Conservation (phyloP, 2,329 filamentous ascomycete species). For the Sordariomycetes sp. region DNA sequence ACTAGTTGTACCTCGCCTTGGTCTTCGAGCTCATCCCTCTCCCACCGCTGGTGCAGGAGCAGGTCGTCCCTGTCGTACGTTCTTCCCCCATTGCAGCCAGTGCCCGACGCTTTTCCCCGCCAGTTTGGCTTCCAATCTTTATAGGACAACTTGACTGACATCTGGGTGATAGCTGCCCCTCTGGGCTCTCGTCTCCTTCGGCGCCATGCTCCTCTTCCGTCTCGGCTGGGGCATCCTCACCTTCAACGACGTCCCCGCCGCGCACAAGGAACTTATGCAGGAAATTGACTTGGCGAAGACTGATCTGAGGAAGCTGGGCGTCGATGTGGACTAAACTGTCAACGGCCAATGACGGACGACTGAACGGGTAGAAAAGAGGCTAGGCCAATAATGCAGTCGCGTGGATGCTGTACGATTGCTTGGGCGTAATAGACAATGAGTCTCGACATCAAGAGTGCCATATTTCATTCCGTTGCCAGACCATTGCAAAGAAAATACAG, state of each 20-base stretch:
- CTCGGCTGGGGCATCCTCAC: conserved; percentile 89
- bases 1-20: conserved; percentile 78
- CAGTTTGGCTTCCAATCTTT: neutral
- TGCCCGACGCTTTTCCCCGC: neutral
- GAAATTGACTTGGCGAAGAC: conserved; percentile 72
- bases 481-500: too few relatives aligned
- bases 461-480: too few relatives aligned
- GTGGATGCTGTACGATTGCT: too few relatives aligned
- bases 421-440: too few relatives aligned
- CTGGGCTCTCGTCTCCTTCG: conserved; percentile 85
- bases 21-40: conserved; percentile 79
- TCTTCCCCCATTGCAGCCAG: conserved; percentile 1
- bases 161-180: conserved; percentile 71
- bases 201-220: conserved; percentile 83
- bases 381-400: too few relatives aligned
- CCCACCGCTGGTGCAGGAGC: conserved; percentile 65
- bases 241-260: conserved; percentile 91
- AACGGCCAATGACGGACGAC: too few relatives aligned
- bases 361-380: too few relatives aligned
- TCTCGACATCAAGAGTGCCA: too few relatives aligned
- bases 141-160: neutral
- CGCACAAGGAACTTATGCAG: conserved; percentile 78
- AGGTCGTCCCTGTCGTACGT: conserved; percentile 85
- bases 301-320: conserved; percentile 65
- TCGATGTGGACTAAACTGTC: conserved; percentile 59